These are phyloP conservation scores for Zizania latifolia DNA, from an alignment of 176 grass and related monocot species.

Conservation along the genomic window DNA sequence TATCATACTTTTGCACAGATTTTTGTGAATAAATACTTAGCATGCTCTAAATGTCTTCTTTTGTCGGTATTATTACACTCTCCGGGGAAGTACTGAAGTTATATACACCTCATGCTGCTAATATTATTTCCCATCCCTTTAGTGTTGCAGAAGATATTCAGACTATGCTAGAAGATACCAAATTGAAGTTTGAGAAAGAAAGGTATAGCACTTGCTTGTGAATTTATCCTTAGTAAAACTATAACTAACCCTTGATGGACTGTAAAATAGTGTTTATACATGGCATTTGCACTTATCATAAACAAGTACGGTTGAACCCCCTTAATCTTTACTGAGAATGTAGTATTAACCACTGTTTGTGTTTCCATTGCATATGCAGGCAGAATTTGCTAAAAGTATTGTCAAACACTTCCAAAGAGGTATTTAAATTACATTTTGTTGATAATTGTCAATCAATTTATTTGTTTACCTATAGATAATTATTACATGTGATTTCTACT, in stretches of 20 bases:
- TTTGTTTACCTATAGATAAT: neutral
- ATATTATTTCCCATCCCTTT: conserved; percentile 6
- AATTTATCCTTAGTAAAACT: neutral
- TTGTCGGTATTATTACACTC: neutral
- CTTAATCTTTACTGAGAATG: neutral
- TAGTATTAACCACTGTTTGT: conserved; percentile 2
- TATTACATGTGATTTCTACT: conserved; percentile 14
- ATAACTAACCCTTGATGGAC: neutral
- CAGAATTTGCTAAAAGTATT: conserved; percentile 69
- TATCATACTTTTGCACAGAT: neutral
- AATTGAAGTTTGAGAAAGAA: conserved; percentile 64
- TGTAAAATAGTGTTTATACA: neutral
- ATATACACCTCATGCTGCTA: neutral
- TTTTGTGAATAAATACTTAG: neutral
- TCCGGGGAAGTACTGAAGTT: neutral
- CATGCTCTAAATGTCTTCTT: neutral
- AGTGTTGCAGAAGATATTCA: conserved; percentile 65
- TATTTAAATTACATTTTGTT: conserved; percentile 20
- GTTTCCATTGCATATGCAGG: conserved; percentile 35
- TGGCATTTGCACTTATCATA: neutral
- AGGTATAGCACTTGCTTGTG: conserved; percentile 41
- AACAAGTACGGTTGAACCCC: neutral
- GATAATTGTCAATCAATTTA: neutral
- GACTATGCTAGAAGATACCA: conserved; percentile 60
- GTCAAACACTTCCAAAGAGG: conserved; percentile 77